Evolutionary conservation across 1,284 basidiomycete species (phyloP).

Genomic region (Cutaneotrichosporon cutaneum): DNA sequence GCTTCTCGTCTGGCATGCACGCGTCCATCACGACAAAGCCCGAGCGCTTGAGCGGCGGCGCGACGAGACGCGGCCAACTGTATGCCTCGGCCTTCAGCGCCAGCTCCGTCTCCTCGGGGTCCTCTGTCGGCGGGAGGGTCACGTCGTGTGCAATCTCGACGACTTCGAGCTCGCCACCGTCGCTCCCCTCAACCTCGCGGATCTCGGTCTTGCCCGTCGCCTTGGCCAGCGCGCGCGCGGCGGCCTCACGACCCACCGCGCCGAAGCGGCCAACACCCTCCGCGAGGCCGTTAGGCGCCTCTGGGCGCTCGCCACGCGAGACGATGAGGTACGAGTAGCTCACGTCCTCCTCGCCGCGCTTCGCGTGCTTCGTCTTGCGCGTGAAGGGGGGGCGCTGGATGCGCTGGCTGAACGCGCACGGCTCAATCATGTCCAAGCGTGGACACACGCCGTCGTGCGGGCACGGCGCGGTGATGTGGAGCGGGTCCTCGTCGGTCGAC

Average conservation of each 20-base stretch:
- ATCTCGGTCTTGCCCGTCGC: conserved; percentile 32
- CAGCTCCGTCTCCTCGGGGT: conserved; percentile 21
- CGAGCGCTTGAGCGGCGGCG: conserved; percentile 83
- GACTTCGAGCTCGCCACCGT: conserved; percentile 31
- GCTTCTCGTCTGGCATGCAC: conserved; percentile 74
- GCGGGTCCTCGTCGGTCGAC: conserved; percentile 13
- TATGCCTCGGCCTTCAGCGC: conserved; percentile 58
- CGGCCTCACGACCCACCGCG: conserved; percentile 40
- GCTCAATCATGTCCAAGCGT: conserved; percentile 56
- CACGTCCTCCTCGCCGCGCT: conserved; percentile 76
- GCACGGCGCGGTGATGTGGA: conserved; percentile 61
- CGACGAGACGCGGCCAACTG: conserved; percentile 85
- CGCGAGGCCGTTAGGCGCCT: background rate
- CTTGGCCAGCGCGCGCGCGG: conserved; percentile 28
- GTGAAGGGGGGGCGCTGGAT: conserved; percentile 81
- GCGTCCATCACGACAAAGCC: conserved; percentile 92
- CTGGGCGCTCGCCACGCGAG: conserved; percentile 69
- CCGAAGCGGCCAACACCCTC: conserved; percentile 31
- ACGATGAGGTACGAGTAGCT: conserved; percentile 90
- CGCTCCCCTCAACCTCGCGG: conserved; percentile 42
- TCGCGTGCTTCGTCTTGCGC: conserved; percentile 80
- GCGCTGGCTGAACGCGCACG: conserved; percentile 84
- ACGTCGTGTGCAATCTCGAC: conserved; percentile 13
- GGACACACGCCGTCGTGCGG: conserved; percentile 90
- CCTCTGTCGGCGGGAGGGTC: background rate